Evolutionary conservation across 106 monocot species (phyloP).

Genomic region (Triglochin maritima): DNA sequence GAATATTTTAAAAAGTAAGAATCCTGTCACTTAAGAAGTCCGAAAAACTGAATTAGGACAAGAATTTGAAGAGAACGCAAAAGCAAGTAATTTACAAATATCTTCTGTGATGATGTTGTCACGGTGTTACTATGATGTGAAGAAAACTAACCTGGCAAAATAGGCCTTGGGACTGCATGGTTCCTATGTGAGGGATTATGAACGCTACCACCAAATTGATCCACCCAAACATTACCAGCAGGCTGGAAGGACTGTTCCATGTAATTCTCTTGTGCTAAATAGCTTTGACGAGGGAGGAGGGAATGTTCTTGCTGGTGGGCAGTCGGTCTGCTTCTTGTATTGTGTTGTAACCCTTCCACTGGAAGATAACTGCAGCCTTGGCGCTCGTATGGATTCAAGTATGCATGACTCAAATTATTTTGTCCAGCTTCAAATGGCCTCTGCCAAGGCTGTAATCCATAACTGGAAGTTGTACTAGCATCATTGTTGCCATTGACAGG

Average conservation of each 20-base stretch:
- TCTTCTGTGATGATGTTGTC: background rate
- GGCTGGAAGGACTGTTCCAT: constrained; percentile 20
- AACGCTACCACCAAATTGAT: constrained; percentile 18
- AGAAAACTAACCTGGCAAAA: constrained; percentile 1
- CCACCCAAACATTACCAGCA: constrained; percentile 25
- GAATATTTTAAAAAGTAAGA: background rate
- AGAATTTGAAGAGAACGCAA: background rate
- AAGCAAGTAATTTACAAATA: background rate
- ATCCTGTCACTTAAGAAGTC: background rate
- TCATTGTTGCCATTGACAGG: constrained; percentile 12
- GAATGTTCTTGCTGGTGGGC: constrained; percentile 15
- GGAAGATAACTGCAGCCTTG: background rate
- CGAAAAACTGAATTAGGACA: background rate
- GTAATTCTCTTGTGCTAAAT: constrained; percentile 13
- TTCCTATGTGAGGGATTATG: constrained; percentile 15
- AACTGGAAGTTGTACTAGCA: constrained; percentile 16
- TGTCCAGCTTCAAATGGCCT: constrained; percentile 5
- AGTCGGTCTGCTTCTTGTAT: constrained; percentile 10
- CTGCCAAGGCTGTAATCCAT: constrained; percentile 11
- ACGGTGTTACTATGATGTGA: background rate
- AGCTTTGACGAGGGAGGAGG: constrained; percentile 17
- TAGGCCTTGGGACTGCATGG: background rate
- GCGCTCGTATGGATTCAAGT: constrained; percentile 10
- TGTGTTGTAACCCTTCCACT: constrained; percentile 16
- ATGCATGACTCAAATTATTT: constrained; percentile 2